phyloP scores from a whole-genome alignment of 169 alveolate species.

The Prorocentrum cordatum region DNA sequence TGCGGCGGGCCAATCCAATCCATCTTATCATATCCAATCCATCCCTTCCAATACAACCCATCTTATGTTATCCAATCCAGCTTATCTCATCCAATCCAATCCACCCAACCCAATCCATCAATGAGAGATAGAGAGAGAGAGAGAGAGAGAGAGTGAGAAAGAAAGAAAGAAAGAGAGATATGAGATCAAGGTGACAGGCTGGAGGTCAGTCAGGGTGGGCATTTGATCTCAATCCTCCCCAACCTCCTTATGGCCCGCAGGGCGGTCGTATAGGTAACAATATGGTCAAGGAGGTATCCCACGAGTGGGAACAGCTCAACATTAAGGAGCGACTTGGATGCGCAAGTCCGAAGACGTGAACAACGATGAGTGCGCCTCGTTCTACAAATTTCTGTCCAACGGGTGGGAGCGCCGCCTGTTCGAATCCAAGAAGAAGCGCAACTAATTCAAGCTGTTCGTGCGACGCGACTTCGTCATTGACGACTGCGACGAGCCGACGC shows the following conservation, averaged over 20 bases:
- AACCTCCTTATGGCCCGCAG: no score
- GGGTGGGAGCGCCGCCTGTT: slow-evolving; percentile 99
- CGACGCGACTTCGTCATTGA: slow-evolving; percentile 93
- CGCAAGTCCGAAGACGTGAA: slow-evolving; percentile 95
- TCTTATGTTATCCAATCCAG: no score
- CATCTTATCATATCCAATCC: no score
- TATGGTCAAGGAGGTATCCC: slow-evolving; percentile 94
- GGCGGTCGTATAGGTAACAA: no score
- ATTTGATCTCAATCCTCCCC: no score
- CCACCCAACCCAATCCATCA: no score
- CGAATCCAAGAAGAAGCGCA: slow-evolving; percentile 93
- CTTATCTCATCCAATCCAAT: no score
- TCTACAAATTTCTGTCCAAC: slow-evolving; percentile 95
- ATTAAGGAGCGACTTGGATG: slow-evolving; percentile 99
- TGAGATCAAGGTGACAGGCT: no score
- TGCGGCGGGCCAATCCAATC: no score
- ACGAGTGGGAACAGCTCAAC: slow-evolving; percentile 95
- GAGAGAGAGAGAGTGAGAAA: slow-evolving; percentile 87
- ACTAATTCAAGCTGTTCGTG: slow-evolving; percentile 72
- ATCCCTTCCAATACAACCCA: no score
- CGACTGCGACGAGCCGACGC: slow-evolving; percentile 99
- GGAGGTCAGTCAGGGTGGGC: no score
- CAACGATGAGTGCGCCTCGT: slow-evolving; percentile 96
- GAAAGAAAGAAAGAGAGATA: slow-evolving; percentile 96
- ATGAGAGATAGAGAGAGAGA: no score